Conservation (phyloP, 257 asterid genomes). For the Cinchona pubescens region DNA sequence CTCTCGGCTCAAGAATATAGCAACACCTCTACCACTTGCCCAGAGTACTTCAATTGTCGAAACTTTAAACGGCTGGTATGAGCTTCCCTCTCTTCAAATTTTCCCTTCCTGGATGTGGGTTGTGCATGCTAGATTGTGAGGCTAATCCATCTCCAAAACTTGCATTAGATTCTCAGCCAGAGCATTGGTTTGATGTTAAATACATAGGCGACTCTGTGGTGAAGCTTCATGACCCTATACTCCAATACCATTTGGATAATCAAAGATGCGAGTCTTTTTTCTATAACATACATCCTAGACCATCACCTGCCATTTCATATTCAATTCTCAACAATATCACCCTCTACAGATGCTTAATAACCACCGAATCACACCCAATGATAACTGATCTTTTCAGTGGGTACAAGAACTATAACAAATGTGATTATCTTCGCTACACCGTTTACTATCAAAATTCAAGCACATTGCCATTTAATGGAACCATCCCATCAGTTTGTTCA, state of each 20-base stretch:
- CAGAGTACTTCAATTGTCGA: slow-evolving; percentile 23
- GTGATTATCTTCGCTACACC: background rate
- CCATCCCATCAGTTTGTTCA: background rate
- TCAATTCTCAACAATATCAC: slow-evolving; percentile 25
- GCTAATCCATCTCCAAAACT: slow-evolving; percentile 15
- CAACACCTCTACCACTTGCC: background rate
- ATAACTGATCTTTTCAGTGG: background rate
- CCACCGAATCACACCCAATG: background rate
- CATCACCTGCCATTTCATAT: slow-evolving; percentile 19
- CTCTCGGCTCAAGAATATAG: background rate
- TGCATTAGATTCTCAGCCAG: slow-evolving; percentile 8
- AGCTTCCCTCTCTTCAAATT: slow-evolving; percentile 27
- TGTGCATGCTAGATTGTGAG: slow-evolving; percentile 21
- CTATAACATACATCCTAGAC: background rate
- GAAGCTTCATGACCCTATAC: background rate
- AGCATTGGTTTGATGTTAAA: background rate
- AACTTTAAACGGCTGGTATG: slow-evolving; percentile 5
- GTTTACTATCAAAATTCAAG: background rate
- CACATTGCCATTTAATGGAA: too few species aligned
- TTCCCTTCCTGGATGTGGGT: slow-evolving; percentile 27
- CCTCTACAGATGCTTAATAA: slow-evolving; percentile 10
- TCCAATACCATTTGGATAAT: background rate
- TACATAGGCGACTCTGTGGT: background rate
- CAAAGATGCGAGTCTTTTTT: background rate
- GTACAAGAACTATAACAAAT: background rate